Evolutionary conservation across 1,284 basidiomycete species (phyloP), one percentile per base, ranked within the genome.

Genomic region (Takashimella tepidaria): DNA sequence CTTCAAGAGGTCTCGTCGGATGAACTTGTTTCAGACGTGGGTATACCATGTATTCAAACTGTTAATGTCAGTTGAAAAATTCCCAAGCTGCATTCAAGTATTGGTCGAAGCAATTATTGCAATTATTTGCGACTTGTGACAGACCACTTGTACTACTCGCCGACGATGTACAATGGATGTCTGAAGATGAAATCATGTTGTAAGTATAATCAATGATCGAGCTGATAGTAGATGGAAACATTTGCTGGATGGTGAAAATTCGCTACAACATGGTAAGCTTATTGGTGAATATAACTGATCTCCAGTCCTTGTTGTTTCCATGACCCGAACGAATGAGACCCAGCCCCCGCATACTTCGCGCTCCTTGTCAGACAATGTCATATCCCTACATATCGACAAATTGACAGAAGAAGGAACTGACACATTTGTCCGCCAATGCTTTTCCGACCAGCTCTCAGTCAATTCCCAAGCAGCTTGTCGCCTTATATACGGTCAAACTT

Each of bases 121-220:
- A 70, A 45, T 48, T 72, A 5, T 75, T 75, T 41, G 72, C 68
- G 0, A 62, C 67, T 1, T 40, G 49, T 0, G 8, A 45, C 1
- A 57, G 69, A 3, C 74, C 74, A 0, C 57, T 75, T 6, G 51
- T 75, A 2, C 58, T 74, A 8, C 26, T 71, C 12, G 40, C 74
- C 20, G 72, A 74, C 55, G 72, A 75, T 47, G 59, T 64, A 3
- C 72, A 75, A 48, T 74, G 72, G 71, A 56, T 71, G 22, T 54
- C 61, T 0, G 41, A 50, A 2, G 65, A 67, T 16, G 70, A 73
- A 46, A 48, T 63, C 1, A 55, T 60, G 1, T 50, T 70, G 43
- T 69, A 57, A 56, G 60, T 52, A 25, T 41, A 16, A 3, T 5
- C 21, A n/a, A 16, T 6, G 37, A 12, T 22, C 10, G 41, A 25